Conservation (phyloP, 2,329 filamentous ascomycete genomes). For the Xylaria digitata region DNA sequence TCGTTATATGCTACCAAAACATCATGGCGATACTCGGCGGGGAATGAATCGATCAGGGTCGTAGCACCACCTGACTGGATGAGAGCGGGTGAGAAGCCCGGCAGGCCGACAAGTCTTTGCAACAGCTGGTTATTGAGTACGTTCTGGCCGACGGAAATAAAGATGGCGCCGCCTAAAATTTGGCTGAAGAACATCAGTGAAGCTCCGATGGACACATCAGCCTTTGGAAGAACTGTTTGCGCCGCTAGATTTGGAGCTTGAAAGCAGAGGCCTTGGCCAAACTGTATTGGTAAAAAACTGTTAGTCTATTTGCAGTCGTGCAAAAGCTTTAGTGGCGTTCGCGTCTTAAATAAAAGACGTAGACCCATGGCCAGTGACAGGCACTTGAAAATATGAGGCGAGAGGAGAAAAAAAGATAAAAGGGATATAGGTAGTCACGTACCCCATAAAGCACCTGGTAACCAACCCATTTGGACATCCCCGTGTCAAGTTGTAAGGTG, state of each 20-base stretch:
- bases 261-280: slow-evolving; percentile 56
- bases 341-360: background rate
- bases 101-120: slow-evolving; percentile 49
- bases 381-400: background rate
- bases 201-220: slow-evolving; percentile 57
- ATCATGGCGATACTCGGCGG: slow-evolving; percentile 40
- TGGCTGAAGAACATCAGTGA: slow-evolving; percentile 60
- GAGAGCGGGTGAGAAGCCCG: slow-evolving; percentile 45
- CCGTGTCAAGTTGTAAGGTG: slow-evolving; percentile 54
- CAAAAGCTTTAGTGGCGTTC: background rate
- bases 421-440: slow-evolving; percentile 1
- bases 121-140: slow-evolving; percentile 57
- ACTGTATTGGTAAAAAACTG: slow-evolving; percentile 44
- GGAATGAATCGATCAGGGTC: slow-evolving; percentile 40
- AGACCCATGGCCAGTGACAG: background rate
- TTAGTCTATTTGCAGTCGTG: slow-evolving; percentile 17
- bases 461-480: slow-evolving; percentile 51
- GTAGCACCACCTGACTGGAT: slow-evolving; percentile 51
- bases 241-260: slow-evolving; percentile 60
- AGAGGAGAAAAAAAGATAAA: background rate
- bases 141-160: slow-evolving; percentile 59
- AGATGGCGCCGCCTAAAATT: slow-evolving; percentile 59
- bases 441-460: slow-evolving; percentile 56
- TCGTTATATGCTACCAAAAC: slow-evolving; percentile 67
- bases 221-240: slow-evolving; percentile 57